Percentiles rank a stretch among this genome's conserved stretches.
phyloP scores from a whole-genome alignment of 495 filamentous ascomycete species.

The Hyaloscypha variabilis region DNA sequence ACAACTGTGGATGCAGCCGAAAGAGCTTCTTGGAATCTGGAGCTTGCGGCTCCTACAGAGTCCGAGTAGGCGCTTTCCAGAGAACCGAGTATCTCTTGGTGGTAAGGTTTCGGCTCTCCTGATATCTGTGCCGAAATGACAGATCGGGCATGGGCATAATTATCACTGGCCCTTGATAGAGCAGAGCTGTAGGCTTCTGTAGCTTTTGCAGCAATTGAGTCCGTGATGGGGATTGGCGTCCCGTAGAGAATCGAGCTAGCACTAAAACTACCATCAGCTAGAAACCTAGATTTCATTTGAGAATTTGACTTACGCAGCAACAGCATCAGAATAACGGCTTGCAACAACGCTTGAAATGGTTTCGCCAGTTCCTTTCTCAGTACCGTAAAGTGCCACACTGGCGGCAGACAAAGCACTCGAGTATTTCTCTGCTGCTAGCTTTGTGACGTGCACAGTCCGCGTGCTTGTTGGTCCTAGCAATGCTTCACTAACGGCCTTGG shows the following conservation, averaged over 20 bases:
- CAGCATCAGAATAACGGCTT: constrained; percentile 59
- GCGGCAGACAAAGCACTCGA: constrained; percentile 58
- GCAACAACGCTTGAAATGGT: constrained; percentile 53
- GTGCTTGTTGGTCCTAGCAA: constrained; percentile 45
- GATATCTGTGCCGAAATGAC: constrained; percentile 65
- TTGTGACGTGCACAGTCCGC: constrained; percentile 47
- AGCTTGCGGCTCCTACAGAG: constrained; percentile 62
- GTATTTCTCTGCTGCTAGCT: constrained; percentile 49
- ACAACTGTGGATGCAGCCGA: constrained; percentile 54
- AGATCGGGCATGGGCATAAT: constrained; percentile 68
- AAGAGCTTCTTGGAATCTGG: constrained; percentile 53
- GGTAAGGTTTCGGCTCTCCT: constrained; percentile 62
- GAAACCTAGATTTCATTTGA: neutral
- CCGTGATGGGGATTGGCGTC: constrained; percentile 49
- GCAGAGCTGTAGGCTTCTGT: constrained; percentile 64
- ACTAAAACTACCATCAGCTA: constrained; percentile 23
- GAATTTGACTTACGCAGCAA: constrained; percentile 49
- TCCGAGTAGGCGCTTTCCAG: constrained; percentile 70
- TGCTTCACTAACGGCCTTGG: constrained; percentile 56
- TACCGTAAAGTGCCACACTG: constrained; percentile 60
- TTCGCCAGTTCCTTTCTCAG: constrained; percentile 50
- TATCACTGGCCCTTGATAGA: constrained; percentile 58
- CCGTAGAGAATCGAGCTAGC: constrained; percentile 67
- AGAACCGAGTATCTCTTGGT: constrained; percentile 64
- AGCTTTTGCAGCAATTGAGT: constrained; percentile 48